These are phyloP conservation scores for Citrus australasica DNA, from an alignment of 345 rosid species.

Conservation along the genomic window DNA sequence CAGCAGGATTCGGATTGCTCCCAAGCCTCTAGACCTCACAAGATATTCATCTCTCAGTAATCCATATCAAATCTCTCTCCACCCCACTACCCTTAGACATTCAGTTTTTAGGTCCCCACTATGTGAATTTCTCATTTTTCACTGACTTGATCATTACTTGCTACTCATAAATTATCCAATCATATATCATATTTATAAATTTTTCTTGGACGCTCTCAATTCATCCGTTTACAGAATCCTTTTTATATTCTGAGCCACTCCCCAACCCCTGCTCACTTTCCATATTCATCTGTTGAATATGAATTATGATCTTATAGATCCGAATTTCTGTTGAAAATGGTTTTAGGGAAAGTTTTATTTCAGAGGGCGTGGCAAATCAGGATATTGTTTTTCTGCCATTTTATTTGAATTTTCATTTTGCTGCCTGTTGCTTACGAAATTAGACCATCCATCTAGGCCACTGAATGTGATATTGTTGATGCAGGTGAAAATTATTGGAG, in stretches of 20 bases:
- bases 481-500: constrained; percentile 96
- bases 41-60: not conserved
- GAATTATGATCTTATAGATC: not conserved
- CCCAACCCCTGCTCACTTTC: not conserved
- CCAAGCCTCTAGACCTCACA: not conserved
- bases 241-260: not conserved
- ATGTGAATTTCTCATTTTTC: not conserved
- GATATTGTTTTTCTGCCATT: not conserved
- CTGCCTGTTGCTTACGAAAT: not conserved
- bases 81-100: not conserved
- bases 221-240: not conserved
- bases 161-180: not conserved
- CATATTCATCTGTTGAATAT: not conserved
- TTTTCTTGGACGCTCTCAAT: not conserved
- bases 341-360: not conserved
- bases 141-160: not conserved
- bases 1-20: not conserved
- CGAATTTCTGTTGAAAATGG: not conserved
- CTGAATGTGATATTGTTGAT: not conserved
- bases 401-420: not conserved
- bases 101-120: not conserved
- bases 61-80: not conserved
- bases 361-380: not conserved
- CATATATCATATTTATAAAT: not conserved
- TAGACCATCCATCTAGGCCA: not conserved